Base-by-base conservation (phyloP, 345 rosid genomes). In the Euphorbia peplus region DNA sequence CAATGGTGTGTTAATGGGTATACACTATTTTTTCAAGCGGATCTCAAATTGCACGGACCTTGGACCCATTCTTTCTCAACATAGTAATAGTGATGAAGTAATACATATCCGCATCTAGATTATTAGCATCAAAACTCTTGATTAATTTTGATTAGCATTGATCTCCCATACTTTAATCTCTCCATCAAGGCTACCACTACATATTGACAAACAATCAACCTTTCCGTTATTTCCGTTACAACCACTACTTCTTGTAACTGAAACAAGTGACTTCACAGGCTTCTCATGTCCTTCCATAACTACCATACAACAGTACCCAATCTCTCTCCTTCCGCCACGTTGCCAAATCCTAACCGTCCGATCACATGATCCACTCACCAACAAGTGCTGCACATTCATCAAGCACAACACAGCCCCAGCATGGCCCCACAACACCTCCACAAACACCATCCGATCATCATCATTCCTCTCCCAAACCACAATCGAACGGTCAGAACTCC, bases 281-380 rank as follows among this genome's bases (percentile, higher is more conserved):
- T 75, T 83, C 29, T 81, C 81, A 57, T 85, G 86, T 18, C 83
- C 83, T 44, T 75, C 80, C 32, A 85, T 71, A 7, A 73, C 76
- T 13, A 57, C 60, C 67, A 46, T 21, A 50, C 89, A 85, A 37
- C 65, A 3, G 63, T 72, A 83, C 64, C 77, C 70, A 6, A 35
- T 68, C 25, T 70, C 53, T 51, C n/a, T 30, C 56, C 74, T n/a
- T n/a, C n/a, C n/a, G n/a, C n/a, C 71, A 39, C 60, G 79, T 64
- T 57, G 64, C 87, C 87, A 83, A 58, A 83, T 64, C 70, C 83
- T 85, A 39, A 79, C 81, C 72, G 78, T 82, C 64, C 71, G 78
- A 81, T 85, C 86, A 0, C 80, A 68, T 8, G 89, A 85, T 16
- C 86, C 86, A 37, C 89, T 83, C 18, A 79, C 66, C 15, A 82